Conservation (phyloP, 2,329 filamentous ascomycete species). For the Saccharata proteae region DNA sequence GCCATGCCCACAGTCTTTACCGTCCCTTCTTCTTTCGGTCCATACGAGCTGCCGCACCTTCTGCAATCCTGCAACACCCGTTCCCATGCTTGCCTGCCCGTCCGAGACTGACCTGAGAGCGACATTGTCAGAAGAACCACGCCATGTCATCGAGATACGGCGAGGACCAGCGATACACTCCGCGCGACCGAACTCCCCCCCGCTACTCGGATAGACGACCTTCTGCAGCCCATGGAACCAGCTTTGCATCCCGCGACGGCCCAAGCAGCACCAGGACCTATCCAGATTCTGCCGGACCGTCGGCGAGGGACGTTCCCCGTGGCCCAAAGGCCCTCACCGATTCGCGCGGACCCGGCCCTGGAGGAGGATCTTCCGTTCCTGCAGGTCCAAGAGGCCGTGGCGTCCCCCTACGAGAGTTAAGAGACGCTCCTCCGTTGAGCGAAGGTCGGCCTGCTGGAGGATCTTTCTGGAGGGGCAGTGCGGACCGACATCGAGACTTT, state of each 20-base stretch:
- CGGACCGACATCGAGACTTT: constrained; percentile 36
- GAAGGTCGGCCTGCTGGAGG: constrained; percentile 55
- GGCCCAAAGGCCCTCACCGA: constrained; percentile 72
- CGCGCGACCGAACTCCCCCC: constrained; percentile 31
- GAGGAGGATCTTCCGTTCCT: constrained; percentile 18
- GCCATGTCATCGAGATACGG: constrained; percentile 13
- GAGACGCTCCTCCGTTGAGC: constrained; percentile 45
- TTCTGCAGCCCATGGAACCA: constrained; percentile 46
- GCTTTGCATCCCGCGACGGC: constrained; percentile 39
- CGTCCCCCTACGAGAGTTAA: constrained; percentile 39
- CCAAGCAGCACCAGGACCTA: constrained; percentile 15
- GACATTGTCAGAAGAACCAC: too few relatives aligned
- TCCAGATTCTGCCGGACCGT: constrained; percentile 17
- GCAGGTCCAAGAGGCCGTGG: constrained; percentile 50
- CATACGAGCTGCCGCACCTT: too few relatives aligned
- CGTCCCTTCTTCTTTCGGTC: too few relatives aligned
- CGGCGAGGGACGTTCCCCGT: constrained; percentile 54
- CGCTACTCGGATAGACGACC: constrained; percentile 61
- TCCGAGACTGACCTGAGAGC: too few relatives aligned
- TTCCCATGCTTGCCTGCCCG: too few relatives aligned
- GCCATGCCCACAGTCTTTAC: too few relatives aligned
- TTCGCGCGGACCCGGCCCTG: constrained; percentile 30
- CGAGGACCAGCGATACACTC: constrained; percentile 15
- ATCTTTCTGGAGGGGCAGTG: constrained; percentile 37
- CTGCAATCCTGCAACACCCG: too few relatives aligned